phyloP scores from a whole-genome alignment of 495 filamentous ascomycete species.

The Podospora bellae-mahoneyi region DNA sequence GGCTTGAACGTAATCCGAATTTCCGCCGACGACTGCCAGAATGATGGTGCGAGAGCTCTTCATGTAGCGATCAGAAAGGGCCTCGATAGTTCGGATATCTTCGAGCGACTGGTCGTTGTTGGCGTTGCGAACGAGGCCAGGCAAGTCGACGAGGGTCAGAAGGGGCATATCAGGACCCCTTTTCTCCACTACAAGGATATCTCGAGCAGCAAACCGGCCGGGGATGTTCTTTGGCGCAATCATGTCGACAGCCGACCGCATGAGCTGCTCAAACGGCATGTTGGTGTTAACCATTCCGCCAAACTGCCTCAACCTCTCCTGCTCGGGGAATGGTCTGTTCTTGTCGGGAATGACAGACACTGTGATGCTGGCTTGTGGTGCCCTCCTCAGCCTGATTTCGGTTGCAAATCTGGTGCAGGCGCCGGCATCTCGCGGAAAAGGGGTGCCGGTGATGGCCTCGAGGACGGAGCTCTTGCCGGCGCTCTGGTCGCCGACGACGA shows the following conservation, averaged over 20 bases:
- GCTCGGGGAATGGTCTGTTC: conserved; percentile 33
- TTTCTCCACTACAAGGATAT: conserved; percentile 52
- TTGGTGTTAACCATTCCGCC: conserved; percentile 33
- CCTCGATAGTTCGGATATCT: conserved; percentile 45
- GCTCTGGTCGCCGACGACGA: conserved; percentile 72
- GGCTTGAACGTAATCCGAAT: conserved; percentile 50
- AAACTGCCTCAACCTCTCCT: conserved; percentile 45
- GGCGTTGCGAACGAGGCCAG: conserved; percentile 49
- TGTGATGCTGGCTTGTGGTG: conserved; percentile 41
- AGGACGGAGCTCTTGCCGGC: conserved; percentile 73
- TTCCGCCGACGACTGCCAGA: conserved; percentile 51
- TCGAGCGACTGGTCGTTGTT: conserved; percentile 46
- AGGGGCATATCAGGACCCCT: conserved; percentile 52
- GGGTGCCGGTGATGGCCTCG: conserved; percentile 67
- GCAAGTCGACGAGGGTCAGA: conserved; percentile 56
- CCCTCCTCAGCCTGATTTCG: conserved; percentile 50
- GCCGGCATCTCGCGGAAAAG: conserved; percentile 62
- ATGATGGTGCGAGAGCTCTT: conserved; percentile 50
- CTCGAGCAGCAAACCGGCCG: conserved; percentile 40
- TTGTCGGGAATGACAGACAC: conserved; percentile 53
- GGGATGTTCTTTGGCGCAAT: conserved; percentile 40
- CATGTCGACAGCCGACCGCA: conserved; percentile 35
- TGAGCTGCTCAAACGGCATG: conserved; percentile 36
- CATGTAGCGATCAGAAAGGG: conserved; percentile 50
- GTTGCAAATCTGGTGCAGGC: conserved; percentile 68